Evolutionary conservation across 108 stramenopile genomes (phyloP).

Genomic region (Skeletonema tropicum): DNA sequence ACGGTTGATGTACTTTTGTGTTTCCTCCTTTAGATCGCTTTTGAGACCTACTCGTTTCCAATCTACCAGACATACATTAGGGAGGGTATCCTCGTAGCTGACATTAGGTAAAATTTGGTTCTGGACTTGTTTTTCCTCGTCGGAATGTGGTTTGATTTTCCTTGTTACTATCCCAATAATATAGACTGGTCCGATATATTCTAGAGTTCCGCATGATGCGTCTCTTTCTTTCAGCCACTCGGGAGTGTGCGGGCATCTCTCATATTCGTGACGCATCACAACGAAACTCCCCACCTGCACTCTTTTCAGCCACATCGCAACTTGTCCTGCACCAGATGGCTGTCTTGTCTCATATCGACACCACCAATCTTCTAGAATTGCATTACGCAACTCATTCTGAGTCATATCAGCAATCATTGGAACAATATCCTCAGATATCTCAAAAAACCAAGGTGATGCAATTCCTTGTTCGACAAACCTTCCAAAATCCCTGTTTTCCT

Average conservation of each 20-base stretch:
- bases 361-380: not conserved
- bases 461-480: conserved; percentile 4
- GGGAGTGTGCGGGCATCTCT: not conserved
- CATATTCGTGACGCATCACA: conserved; percentile 19
- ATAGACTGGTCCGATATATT: conserved; percentile 28
- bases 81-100: not conserved
- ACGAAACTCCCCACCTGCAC: not conserved
- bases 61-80: conserved; percentile 7
- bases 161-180: conserved; percentile 20
- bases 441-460: not conserved
- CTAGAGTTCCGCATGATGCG: not conserved
- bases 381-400: not conserved
- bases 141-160: conserved; percentile 19
- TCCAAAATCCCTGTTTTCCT: conserved; percentile 2
- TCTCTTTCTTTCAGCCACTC: not conserved
- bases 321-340: not conserved
- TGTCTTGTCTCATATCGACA: not conserved
- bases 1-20: conserved; percentile 12
- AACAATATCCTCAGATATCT: not conserved
- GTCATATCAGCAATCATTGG: conserved; percentile 9
- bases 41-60: conserved; percentile 24
- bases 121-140: conserved; percentile 7
- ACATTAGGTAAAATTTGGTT: not conserved
- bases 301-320: conserved; percentile 22
- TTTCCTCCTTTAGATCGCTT: not conserved